Evolutionary conservation across 371 early-diverging fungal genomes (phyloP), one percentile per base, ranked within the genome.

Genomic region (Syncephalastrum monosporum): DNA sequence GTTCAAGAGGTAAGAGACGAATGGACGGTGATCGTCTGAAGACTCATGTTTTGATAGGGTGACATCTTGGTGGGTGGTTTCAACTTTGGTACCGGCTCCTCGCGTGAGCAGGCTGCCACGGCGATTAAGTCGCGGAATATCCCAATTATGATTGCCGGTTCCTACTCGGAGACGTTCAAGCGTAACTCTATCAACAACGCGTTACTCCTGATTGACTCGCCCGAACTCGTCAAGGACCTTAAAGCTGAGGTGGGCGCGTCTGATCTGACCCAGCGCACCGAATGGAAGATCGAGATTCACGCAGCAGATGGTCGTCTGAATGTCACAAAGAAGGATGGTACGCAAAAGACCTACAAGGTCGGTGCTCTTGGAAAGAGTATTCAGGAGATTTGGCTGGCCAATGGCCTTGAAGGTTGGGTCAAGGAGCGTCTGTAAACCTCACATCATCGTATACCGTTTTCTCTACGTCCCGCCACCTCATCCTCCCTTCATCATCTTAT

Each of bases 111-210:
- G 71, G 98, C 98, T 0, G 96, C 98, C 3, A 97, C 98, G 0
- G 93, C 94, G 6, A 81, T 97, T 41, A 76, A 89, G 60, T 85
- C 92, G n/a, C 85, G 91, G 14, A 92, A 92, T 42, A 82, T 97
- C 60, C 82, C 82, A 27, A 72, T 92, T 54, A 85, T 96, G 53
- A 74, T 97, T 25, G 93, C 95, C 42, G 95, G 91, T 2, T 92
- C 93, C 13, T 92, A 92, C 60, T 91, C 91, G 15, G 96, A 97
- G 67, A 97, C 92, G 1, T 97, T 92, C 72, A 97, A 96, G 81
- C 89, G 98, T 50, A 97, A 97, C 60, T 94, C 95, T 16, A 89
- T 97, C 67, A 97, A 97, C 81, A 97, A 97, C 69, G 96, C 95
- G 4, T 77, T 97, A 14, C 68, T 94, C 41, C 82, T 93, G 47